phyloP scores from a whole-genome alignment of 176 grass and related monocot species.

The Carex cristatella region DNA sequence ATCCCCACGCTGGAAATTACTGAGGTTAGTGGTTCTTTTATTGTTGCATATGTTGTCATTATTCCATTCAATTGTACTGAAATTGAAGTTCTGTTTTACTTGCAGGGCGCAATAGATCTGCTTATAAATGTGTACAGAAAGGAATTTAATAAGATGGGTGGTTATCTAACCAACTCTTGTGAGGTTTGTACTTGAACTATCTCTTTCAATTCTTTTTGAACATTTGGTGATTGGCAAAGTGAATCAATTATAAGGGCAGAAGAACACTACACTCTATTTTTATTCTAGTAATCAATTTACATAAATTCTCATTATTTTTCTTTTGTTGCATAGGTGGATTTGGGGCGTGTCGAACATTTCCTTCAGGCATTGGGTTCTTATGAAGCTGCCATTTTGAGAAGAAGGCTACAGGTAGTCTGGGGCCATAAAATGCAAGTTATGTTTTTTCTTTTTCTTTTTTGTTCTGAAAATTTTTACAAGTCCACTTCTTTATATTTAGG shows the following conservation, averaged over 20 bases:
- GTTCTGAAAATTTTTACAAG: not conserved
- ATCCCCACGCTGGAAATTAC: slow-evolving; percentile 61
- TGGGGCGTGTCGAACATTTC: slow-evolving; percentile 37
- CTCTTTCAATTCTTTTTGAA: slow-evolving; percentile 20
- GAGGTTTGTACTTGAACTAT: slow-evolving; percentile 25
- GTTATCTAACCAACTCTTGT: slow-evolving; percentile 44
- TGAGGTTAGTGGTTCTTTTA: slow-evolving; percentile 35
- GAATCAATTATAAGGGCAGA: not conserved
- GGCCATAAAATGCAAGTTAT: not conserved
- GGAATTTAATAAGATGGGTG: slow-evolving; percentile 55
- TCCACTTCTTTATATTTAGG: slow-evolving; percentile 6
- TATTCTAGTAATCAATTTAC: slow-evolving; percentile 16
- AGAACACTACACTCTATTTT: not conserved
- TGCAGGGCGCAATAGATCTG: slow-evolving; percentile 42
- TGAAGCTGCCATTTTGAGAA: slow-evolving; percentile 32
- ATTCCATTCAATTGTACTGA: not conserved
- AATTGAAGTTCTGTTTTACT: not conserved
- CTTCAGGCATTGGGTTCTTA: slow-evolving; percentile 30
- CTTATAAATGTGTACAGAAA: slow-evolving; percentile 47
- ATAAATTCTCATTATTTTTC: not conserved
- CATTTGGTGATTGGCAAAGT: not conserved
- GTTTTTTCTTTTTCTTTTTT: not conserved
- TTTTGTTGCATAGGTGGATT: slow-evolving; percentile 31
- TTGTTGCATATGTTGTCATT: not conserved
- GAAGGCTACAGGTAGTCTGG: slow-evolving; percentile 19